These are phyloP conservation scores for Aspergillus uvarum DNA, from an alignment of 2,329 filamentous ascomycete species.

Conservation along the genomic window DNA sequence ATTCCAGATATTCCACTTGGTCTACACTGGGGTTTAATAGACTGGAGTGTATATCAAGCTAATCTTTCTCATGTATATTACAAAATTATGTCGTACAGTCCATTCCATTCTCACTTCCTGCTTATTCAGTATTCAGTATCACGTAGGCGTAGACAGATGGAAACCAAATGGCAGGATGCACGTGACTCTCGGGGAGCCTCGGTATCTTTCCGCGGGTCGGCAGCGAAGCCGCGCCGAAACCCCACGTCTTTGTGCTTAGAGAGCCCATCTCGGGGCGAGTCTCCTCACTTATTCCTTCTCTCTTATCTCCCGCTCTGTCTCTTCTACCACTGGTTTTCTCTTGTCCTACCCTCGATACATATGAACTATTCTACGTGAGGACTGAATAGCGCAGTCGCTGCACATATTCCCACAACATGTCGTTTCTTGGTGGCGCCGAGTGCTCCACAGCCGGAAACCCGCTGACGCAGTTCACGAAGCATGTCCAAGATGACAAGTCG, in stretches of 20 bases:
- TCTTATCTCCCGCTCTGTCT: too few species aligned
- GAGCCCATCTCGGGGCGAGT: conserved; percentile 7
- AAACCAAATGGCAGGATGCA: conserved; percentile 1
- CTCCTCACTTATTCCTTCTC: conserved; percentile 2
- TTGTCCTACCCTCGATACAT: neutral
- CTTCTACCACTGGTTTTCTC: neutral
- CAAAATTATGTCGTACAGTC: neutral
- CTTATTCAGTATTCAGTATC: too few species aligned
- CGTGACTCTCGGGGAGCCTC: conserved; percentile 26
- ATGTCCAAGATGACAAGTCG: conserved; percentile 93
- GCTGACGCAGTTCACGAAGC: conserved; percentile 95
- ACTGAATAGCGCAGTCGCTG: neutral
- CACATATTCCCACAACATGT: conserved; percentile 61
- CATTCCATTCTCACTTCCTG: neutral
- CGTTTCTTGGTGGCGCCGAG: conserved; percentile 91
- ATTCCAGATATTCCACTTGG: too few species aligned
- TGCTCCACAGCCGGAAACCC: conserved; percentile 96
- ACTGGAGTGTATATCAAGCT: too few species aligned
- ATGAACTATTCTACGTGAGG: conserved; percentile 3
- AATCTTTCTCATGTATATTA: too few species aligned
- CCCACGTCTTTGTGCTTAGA: conserved; percentile 24
- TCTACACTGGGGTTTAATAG: too few species aligned
- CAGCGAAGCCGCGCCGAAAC: conserved; percentile 21
- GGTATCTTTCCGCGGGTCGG: conserved; percentile 21
- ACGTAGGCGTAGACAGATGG: too few species aligned